Conservation (phyloP, 2,329 filamentous ascomycete species). For the Nothopassalora personata region DNA sequence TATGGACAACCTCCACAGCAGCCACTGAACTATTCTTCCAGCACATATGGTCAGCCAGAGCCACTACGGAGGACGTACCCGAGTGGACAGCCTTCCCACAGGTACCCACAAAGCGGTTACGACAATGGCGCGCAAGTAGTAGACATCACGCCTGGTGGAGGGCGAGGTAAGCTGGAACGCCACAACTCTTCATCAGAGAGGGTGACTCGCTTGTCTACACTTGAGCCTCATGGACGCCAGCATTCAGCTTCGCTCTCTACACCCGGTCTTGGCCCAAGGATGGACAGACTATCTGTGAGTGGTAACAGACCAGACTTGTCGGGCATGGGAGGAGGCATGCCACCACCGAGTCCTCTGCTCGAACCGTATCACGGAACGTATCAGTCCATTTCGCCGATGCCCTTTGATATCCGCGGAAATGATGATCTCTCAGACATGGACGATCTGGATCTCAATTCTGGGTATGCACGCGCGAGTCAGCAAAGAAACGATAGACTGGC, state of each 20-base stretch:
- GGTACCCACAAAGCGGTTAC: conserved; percentile 20
- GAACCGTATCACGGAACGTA: conserved; percentile 93
- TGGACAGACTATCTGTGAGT: conserved; percentile 45
- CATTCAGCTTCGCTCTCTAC: conserved; percentile 3
- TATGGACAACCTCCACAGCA: conserved; percentile 15
- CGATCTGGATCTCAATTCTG: conserved; percentile 39
- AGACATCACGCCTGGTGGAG: conserved; percentile 38
- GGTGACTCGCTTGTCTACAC: conserved; percentile 14
- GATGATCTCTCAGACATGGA: conserved; percentile 50
- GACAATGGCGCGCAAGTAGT: conserved; percentile 32
- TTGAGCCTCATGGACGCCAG: conserved; percentile 8
- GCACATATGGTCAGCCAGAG: conserved; percentile 16
- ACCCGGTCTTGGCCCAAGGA: conserved; percentile 36
- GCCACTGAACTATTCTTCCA: conserved; percentile 12
- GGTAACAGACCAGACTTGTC: conserved; percentile 41
- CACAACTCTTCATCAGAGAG: conserved; percentile 17
- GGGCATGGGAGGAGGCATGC: conserved; percentile 37
- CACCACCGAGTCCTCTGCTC: conserved; percentile 76
- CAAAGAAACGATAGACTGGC: conserved; percentile 11
- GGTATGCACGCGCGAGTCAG: conserved; percentile 7
- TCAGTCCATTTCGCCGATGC: conserved; percentile 92
- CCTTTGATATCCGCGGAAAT: conserved; percentile 64
- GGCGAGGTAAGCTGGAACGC: conserved; percentile 19
- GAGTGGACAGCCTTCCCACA: conserved; percentile 2
- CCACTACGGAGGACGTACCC: conserved; percentile 20